phyloP scores from a whole-genome alignment of 2,329 filamentous ascomycete genomes.

The Colletotrichum endophyticum region DNA sequence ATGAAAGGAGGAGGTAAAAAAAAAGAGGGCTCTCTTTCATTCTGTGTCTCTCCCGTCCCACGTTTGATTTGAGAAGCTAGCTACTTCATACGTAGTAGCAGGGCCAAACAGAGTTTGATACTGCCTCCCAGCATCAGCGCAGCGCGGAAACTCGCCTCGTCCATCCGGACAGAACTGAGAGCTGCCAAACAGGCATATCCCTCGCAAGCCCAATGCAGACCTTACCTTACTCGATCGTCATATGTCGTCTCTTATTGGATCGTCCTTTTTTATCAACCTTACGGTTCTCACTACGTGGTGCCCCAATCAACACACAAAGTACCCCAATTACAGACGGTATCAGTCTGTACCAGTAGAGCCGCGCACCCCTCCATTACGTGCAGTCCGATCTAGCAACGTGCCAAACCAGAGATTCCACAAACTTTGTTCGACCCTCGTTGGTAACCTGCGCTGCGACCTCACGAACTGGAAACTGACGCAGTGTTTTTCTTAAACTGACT shows the following conservation, averaged over 20 bases:
- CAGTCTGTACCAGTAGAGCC: not conserved
- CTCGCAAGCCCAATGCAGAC: not conserved
- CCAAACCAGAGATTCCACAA: not conserved
- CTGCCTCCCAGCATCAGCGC: not conserved
- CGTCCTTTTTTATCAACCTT: not conserved
- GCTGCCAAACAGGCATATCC: not conserved
- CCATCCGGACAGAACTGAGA: not conserved
- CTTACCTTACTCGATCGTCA: not conserved
- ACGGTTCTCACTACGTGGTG: not conserved
- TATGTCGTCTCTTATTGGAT: conserved; percentile 2
- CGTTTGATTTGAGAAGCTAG: not conserved
- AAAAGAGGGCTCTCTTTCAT: not conserved
- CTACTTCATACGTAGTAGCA: not conserved
- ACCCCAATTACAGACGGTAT: not conserved
- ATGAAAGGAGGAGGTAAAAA: not conserved
- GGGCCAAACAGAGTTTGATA: conserved; percentile 9
- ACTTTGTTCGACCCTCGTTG: not conserved
- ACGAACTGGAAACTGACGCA: not conserved
- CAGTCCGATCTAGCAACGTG: not conserved
- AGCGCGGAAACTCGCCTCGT: not conserved
- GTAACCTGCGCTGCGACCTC: not conserved
- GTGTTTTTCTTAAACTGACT: not conserved
- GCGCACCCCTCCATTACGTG: not conserved
- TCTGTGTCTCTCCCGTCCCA: not conserved
- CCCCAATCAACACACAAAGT: not conserved